Percentiles rank a stretch among this genome's conserved stretches.
Conservation (phyloP, 148 eudicot species). For the Limonium bicolor region DNA sequence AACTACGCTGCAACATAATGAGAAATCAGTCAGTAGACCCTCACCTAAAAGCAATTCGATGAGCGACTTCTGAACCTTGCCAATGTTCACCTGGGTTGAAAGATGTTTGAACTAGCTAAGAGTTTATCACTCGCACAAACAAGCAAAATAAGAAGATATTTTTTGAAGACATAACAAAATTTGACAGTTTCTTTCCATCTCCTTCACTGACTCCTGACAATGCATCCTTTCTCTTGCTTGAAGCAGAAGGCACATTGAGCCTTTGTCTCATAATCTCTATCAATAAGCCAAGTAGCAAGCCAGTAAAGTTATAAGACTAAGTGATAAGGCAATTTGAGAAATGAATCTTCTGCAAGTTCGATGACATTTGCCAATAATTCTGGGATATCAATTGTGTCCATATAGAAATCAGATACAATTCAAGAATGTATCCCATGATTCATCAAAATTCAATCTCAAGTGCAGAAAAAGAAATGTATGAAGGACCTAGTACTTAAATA, state of each 20-base stretch:
- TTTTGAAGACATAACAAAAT: constrained; percentile 18
- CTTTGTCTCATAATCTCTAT: constrained; percentile 34
- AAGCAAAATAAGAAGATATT: constrained; percentile 42
- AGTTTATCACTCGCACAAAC: constrained; percentile 34
- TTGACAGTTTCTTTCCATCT: constrained; percentile 7
- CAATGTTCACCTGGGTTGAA: constrained; percentile 97
- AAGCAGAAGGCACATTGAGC: constrained; percentile 12
- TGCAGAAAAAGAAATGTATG: no score
- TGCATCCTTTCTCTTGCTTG: constrained; percentile 4
- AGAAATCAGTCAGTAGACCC: neutral
- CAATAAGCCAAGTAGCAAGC: neutral
- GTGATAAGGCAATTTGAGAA: no score
- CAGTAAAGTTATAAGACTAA: no score
- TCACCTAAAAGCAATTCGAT: constrained; percentile 70
- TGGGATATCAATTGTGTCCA: no score
- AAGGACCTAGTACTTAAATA: no score
- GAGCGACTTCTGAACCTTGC: constrained; percentile 95
- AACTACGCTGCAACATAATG: neutral
- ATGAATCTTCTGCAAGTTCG: no score
- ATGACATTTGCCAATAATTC: no score
- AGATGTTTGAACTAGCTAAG: constrained; percentile 75
- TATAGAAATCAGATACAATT: no score
- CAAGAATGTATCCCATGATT: no score
- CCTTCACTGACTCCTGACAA: constrained; percentile 5
- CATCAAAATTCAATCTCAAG: no score